Conservation (phyloP, 2,329 filamentous ascomycete genomes). For the Talaromyces sp. region DNA sequence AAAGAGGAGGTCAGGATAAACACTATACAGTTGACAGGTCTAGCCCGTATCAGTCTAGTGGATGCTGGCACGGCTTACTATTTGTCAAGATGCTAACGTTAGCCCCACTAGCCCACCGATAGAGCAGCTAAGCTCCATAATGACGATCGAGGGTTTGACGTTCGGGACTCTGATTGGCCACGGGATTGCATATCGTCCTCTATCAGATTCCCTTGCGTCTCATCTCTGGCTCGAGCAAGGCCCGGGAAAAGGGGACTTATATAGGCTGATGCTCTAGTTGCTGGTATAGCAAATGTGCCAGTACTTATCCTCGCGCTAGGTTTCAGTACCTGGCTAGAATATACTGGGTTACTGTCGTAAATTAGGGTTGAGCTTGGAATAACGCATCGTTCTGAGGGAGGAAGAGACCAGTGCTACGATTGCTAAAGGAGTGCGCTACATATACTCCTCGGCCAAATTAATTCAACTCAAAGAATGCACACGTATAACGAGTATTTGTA, state of each 20-base stretch:
- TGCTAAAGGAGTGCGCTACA: not conserved
- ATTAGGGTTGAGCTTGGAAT: not conserved
- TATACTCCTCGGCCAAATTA: not conserved
- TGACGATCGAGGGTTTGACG: not conserved
- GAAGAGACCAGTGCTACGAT: not conserved
- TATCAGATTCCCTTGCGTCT: constrained; percentile 4
- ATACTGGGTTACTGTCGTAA: not conserved
- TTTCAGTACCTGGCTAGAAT: not conserved
- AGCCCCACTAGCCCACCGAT: not conserved
- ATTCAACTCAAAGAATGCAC: not conserved
- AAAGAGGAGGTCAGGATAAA: constrained; percentile 10
- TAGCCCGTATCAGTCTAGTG: not conserved
- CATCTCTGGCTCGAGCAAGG: constrained; percentile 6
- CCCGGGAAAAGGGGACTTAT: not conserved
- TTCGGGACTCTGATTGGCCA: not conserved
- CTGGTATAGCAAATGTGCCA: not conserved
- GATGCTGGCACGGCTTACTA: fast-evolving
- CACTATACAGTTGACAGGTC: not conserved
- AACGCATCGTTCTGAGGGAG: not conserved
- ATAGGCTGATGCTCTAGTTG: not conserved
- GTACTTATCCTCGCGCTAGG: not conserved
- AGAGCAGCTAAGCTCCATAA: not conserved
- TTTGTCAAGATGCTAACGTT: not conserved
- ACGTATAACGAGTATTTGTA: not conserved
- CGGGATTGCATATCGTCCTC: not conserved